Evolutionary conservation across 73 alveolate genomes (phyloP).

Genomic region (Paramecium octaurelia): DNA sequence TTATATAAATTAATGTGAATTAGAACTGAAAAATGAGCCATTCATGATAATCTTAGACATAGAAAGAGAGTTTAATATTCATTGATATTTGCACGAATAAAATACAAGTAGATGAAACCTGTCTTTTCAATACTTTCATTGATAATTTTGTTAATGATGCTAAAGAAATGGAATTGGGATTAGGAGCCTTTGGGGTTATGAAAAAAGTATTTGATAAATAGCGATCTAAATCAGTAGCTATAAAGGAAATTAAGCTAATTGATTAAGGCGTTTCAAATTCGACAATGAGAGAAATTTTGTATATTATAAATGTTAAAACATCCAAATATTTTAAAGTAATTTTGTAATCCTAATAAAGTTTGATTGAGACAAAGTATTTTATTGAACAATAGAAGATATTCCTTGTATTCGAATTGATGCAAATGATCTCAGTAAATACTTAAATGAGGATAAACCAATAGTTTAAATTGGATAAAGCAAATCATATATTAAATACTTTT

Average conservation of each 20-base stretch:
- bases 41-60: no score
- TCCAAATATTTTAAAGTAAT: conserved; percentile 72
- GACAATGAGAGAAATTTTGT: conserved; percentile 84
- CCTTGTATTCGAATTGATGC: conserved; percentile 18
- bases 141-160: conserved; percentile 70
- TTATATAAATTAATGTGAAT: not conserved
- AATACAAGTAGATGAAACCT: not conserved
- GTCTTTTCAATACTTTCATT: not conserved
- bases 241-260: conserved; percentile 83
- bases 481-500: conserved; percentile 72
- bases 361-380: conserved; percentile 56
- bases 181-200: conserved; percentile 93
- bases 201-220: conserved; percentile 73
- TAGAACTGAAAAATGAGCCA: not conserved
- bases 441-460: not conserved
- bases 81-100: not conserved
- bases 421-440: conserved; percentile 74
- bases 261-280: conserved; percentile 91
- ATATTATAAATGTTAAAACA: conserved; percentile 76
- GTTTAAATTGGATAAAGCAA: conserved; percentile 48
- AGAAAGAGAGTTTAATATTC: not conserved
- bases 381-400: conserved; percentile 5
- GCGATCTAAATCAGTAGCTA: conserved; percentile 71
- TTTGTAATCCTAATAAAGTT: not conserved
- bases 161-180: conserved; percentile 69